Conservation (phyloP, 345 rosid species). For the Gynandropsis gynandra region DNA sequence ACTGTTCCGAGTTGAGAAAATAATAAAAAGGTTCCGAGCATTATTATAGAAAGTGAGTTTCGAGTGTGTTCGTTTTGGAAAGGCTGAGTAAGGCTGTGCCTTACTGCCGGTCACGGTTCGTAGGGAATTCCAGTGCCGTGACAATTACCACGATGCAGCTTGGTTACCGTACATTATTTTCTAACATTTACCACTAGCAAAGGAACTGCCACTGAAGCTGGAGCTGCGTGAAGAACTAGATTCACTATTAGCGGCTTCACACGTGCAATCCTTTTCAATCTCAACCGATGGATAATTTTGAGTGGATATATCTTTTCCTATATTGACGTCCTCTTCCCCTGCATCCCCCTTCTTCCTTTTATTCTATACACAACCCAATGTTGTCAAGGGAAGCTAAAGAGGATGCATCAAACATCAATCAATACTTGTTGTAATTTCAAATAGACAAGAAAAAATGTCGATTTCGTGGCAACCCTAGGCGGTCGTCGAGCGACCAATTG, state of each 20-base stretch:
- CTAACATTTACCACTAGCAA: slow-evolving; percentile 63
- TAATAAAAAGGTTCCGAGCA: no score
- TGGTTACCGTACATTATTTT: no score
- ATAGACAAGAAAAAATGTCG: no score
- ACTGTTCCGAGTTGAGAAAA: no score
- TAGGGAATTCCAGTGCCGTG: no score
- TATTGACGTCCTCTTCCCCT: slow-evolving; percentile 82
- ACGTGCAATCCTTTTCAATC: slow-evolving; percentile 67
- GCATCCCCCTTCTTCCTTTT: slow-evolving; percentile 64
- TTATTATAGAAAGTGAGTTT: no score
- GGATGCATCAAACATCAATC: not conserved
- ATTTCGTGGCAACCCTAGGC: no score
- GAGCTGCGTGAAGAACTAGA: slow-evolving; percentile 40
- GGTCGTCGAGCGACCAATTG: no score
- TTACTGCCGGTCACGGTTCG: no score
- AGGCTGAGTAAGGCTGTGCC: no score
- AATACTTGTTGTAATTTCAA: not conserved
- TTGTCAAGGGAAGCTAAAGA: slow-evolving; percentile 31
- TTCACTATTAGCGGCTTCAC: slow-evolving; percentile 26
- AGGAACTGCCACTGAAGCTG: slow-evolving; percentile 50
- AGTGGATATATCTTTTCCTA: slow-evolving; percentile 76
- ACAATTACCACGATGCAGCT: no score
- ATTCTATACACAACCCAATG: slow-evolving; percentile 39
- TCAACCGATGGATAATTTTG: slow-evolving; percentile 75
- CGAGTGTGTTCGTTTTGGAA: no score